A percentile compares a stretch with the other conserved stretches of the same genome.
Evolutionary conservation across 2,329 filamentous ascomycete genomes (phyloP).

Genomic region (Colletotrichum plurivorum): DNA sequence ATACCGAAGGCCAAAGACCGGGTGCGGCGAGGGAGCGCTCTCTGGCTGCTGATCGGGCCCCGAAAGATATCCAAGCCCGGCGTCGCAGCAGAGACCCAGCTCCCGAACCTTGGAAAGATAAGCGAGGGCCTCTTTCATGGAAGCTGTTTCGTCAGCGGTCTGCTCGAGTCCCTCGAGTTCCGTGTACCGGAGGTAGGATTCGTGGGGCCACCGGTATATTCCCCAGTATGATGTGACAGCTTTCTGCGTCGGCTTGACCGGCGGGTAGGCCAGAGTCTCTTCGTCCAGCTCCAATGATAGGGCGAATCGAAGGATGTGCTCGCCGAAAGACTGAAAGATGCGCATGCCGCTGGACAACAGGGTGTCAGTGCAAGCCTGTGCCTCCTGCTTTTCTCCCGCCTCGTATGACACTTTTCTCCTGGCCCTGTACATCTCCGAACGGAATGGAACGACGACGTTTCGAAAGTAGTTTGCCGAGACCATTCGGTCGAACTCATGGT

Average conservation of each 20-base stretch:
- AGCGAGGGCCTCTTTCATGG: constrained; percentile 73
- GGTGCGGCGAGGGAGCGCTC: constrained; percentile 53
- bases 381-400: constrained; percentile 4
- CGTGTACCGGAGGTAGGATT: constrained; percentile 71
- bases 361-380: constrained; percentile 42
- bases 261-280: constrained; percentile 62
- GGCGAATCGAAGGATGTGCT: constrained; percentile 73
- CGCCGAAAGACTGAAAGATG: constrained; percentile 73
- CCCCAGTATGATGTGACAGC: constrained; percentile 73
- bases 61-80: constrained; percentile 76
- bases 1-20: constrained; percentile 50
- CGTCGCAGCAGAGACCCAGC: constrained; percentile 77
- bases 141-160: constrained; percentile 73
- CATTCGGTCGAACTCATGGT: constrained; percentile 68
- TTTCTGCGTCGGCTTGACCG: constrained; percentile 69
- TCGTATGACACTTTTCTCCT: constrained; percentile 13
- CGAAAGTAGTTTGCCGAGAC: constrained; percentile 72
- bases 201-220: constrained; percentile 74
- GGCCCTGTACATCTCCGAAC: constrained; percentile 71
- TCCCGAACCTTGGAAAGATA: constrained; percentile 70
- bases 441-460: constrained; percentile 76
- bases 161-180: constrained; percentile 72
- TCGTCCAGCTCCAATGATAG: constrained; percentile 79
- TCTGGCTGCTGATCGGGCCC: constrained; percentile 71
- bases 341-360: constrained; percentile 66